Conservation (phyloP, 208 protist genomes). For the Trypanosoma mega region DNA sequence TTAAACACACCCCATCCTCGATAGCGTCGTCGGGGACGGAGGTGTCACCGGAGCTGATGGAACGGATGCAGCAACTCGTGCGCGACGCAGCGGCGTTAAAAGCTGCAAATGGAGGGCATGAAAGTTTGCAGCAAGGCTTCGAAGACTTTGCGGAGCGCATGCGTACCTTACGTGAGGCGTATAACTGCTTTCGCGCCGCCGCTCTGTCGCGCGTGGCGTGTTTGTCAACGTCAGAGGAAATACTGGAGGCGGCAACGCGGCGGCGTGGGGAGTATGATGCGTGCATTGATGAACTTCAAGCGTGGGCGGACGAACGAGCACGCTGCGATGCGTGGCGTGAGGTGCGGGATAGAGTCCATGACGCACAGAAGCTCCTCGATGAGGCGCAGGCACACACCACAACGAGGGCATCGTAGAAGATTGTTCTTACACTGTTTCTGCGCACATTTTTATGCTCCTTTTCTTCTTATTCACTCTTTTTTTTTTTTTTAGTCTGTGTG, state of each 20-base stretch:
- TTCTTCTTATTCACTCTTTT: conserved; percentile 7
- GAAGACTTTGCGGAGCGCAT: conserved; percentile 59
- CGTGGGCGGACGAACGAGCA: conserved; percentile 62
- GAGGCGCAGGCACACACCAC: conserved; percentile 32
- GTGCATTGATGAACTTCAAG: conserved; percentile 66
- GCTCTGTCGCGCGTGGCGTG: conserved; percentile 79
- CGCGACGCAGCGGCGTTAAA: too few species aligned
- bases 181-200: conserved; percentile 67
- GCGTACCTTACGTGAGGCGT: conserved; percentile 49
- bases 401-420: neutral
- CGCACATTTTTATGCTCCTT: neutral
- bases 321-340: conserved; percentile 75
- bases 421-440: conserved; percentile 11
- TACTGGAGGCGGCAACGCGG: conserved; percentile 56
- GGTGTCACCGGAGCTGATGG: too few species aligned
- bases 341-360: conserved; percentile 70
- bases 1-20: too few species aligned
- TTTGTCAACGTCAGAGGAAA: conserved; percentile 45
- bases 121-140: conserved; percentile 37
- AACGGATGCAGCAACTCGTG: too few species aligned
- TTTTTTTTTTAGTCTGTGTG: conserved; percentile 5
- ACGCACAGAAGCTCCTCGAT: conserved; percentile 71
- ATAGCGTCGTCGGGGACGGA: too few species aligned
- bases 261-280: conserved; percentile 78
- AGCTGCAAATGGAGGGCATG: conserved; percentile 28